These are phyloP conservation scores for Mycena pura DNA, from an alignment of 768 basidiomycete genomes.

Conservation along the genomic window DNA sequence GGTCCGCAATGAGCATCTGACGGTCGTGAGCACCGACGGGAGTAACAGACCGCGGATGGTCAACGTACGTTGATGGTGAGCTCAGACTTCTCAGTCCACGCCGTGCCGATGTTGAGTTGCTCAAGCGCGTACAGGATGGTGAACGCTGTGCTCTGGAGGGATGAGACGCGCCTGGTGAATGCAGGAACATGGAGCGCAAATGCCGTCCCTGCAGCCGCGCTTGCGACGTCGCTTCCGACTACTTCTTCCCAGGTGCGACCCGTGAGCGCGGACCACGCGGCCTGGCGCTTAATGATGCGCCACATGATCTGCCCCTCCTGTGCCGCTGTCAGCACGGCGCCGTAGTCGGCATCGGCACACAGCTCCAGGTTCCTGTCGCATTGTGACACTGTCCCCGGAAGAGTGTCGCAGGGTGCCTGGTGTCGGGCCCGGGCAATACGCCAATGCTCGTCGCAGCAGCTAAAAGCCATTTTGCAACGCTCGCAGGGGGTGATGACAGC, in stretches of 20 bases:
- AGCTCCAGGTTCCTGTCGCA: constrained; percentile 6
- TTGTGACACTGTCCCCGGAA: constrained; percentile 3
- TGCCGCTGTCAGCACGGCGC: not conserved
- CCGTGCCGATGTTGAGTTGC: constrained; percentile 1
- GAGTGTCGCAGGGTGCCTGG: not conserved
- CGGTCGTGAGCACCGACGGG: not conserved
- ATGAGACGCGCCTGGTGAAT: constrained; percentile 9
- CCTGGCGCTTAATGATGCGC: constrained; percentile 1
- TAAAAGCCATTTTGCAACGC: constrained; percentile 11
- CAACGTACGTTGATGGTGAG: constrained; percentile 7
- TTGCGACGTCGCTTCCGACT: not conserved
- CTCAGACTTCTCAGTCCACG: constrained; percentile 6
- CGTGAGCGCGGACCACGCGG: not conserved
- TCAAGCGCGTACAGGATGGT: constrained; percentile 12
- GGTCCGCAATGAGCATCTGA: not conserved
- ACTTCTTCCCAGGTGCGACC: not conserved
- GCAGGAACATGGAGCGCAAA: not conserved
- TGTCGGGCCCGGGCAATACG: not conserved
- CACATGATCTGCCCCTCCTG: constrained; percentile 4
- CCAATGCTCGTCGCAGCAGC: constrained; percentile 14
- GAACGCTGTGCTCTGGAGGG: not conserved
- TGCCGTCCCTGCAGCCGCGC: not conserved
- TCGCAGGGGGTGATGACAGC: not conserved
- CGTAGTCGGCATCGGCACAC: not conserved
- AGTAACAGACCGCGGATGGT: not conserved